Base-by-base conservation (phyloP, 495 filamentous ascomycete genomes). In the Penicillium coffeae region DNA sequence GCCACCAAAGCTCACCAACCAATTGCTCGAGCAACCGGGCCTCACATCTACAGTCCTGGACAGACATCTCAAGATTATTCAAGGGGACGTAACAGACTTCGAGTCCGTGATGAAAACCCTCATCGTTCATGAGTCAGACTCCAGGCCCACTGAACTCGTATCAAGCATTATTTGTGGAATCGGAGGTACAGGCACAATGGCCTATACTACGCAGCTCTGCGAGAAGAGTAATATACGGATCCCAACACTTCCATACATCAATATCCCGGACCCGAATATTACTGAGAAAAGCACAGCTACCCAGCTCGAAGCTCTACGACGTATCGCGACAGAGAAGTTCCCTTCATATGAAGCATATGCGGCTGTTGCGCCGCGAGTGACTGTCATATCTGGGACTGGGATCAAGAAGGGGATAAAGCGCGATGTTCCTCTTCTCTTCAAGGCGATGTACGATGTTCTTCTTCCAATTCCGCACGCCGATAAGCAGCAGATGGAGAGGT, bases 1-100 rank as follows among this genome's bases (percentile, higher is more conserved):
- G 0, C 81, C 84, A 1, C 48, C 70, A 46, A 86, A 81, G 53
- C 81, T 87, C 46, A 63, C 56, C 47, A 58, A 60, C 14, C 57
- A 71, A 30, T 60, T 75, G 42, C 49, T 64, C 10, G 15, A 39
- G 12, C 60, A 66, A 47, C 56, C 52, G 8, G 68, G 62, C 21
- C 52, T 79, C 38, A 58, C 65, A 15, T 46, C 59, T 15, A 21
- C 47, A 34, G 46, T 58, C 13, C 54, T 75, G 12, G 42, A 58
- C 14, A 39, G 51, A 20, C 69, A 72, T 37, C 70, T 82, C 3
- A 49, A 47, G 33, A 64, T 79, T 45, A 42, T 73, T 19, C 37
- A 73, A 46, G 77, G 77, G 44, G 73, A 81, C 56, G 74, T 73
- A 14, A 70, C 67, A 51, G 63, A 75, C 54, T 20, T 61, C 20